Evolutionary conservation across 2,329 filamentous ascomycete species (phyloP).

Genomic region (Trichoderma gracile): DNA sequence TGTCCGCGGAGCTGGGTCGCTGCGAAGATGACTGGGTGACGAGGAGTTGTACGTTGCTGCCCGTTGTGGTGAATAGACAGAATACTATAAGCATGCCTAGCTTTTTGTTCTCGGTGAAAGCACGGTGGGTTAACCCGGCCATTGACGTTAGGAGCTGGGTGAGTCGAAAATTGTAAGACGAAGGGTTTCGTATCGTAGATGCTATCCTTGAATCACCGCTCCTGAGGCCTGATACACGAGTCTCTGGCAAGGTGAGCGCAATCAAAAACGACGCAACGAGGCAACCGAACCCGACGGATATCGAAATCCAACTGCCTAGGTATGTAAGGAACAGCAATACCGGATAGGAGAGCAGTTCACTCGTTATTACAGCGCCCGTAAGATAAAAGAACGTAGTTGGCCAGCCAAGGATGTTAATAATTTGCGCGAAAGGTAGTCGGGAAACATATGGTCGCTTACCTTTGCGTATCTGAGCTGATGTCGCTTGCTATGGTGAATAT

Average conservation of each 20-base stretch:
- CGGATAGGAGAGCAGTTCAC: constrained; percentile 4
- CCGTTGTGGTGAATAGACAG: constrained; percentile 7
- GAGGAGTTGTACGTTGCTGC: constrained; percentile 12
- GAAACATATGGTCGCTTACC: neutral
- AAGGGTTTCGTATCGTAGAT: neutral
- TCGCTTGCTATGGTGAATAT: constrained; percentile 9
- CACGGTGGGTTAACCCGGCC: neutral
- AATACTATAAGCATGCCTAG: constrained; percentile 12
- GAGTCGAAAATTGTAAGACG: constrained; percentile 3
- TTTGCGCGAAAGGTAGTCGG: neutral
- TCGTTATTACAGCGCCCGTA: neutral
- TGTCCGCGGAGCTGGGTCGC: neutral
- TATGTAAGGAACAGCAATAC: neutral
- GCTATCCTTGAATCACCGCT: neutral
- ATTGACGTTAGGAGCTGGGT: constrained; percentile 8
- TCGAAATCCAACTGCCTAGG: constrained; percentile 8
- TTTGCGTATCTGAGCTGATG: constrained; percentile 5
- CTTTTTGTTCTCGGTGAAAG: constrained; percentile 10
- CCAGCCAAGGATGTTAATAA: constrained; percentile 10
- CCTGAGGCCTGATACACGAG: neutral
- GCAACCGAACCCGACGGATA: constrained; percentile 12
- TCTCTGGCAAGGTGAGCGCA: constrained; percentile 12
- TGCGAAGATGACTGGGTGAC: constrained; percentile 3
- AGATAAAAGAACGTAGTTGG: constrained; percentile 15
- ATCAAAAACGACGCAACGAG: constrained; percentile 5